Evolutionary conservation across 805 yeast species (phyloP).

Genomic region (Metschnikowia proteae): DNA sequence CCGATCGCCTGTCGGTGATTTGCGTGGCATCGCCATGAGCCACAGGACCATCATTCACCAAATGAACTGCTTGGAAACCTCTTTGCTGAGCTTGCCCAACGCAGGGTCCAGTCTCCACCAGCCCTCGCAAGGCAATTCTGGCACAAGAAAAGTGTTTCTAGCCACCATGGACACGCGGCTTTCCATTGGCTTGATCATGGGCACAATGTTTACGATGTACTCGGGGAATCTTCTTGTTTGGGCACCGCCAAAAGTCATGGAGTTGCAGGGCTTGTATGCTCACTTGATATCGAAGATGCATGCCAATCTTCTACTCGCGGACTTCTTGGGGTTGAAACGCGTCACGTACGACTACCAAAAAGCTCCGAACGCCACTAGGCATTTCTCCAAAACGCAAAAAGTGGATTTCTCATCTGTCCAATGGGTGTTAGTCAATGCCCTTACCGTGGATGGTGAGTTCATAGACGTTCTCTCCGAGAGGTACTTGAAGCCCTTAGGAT

Average conservation of each 20-base stretch:
- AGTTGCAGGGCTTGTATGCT: constrained; percentile 83
- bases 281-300: constrained; percentile 65
- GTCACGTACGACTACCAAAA: constrained; percentile 92
- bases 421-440: constrained; percentile 87
- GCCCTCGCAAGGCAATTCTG: constrained; percentile 26
- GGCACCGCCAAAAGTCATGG: constrained; percentile 71
- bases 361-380: constrained; percentile 79
- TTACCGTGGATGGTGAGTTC: constrained; percentile 90
- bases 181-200: constrained; percentile 82
- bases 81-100: constrained; percentile 63
- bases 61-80: constrained; percentile 68
- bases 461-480: constrained; percentile 83
- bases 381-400: constrained; percentile 66
- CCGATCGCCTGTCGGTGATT: constrained; percentile 83
- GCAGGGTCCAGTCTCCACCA: constrained; percentile 52
- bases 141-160: constrained; percentile 51
- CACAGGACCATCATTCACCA: constrained; percentile 87
- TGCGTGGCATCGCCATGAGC: constrained; percentile 89
- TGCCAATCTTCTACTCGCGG: constrained; percentile 75
- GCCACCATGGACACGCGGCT: constrained; percentile 42
- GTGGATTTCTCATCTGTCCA: constrained; percentile 76
- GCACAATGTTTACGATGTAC: constrained; percentile 75
- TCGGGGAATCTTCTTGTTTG: constrained; percentile 80
- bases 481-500: constrained; percentile 89
- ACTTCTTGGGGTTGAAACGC: constrained; percentile 82